A percentile compares a stretch with the other conserved stretches of the same genome.
Evolutionary conservation across 2,329 filamentous ascomycete species (phyloP).

Genomic region (Fusarium palustre): DNA sequence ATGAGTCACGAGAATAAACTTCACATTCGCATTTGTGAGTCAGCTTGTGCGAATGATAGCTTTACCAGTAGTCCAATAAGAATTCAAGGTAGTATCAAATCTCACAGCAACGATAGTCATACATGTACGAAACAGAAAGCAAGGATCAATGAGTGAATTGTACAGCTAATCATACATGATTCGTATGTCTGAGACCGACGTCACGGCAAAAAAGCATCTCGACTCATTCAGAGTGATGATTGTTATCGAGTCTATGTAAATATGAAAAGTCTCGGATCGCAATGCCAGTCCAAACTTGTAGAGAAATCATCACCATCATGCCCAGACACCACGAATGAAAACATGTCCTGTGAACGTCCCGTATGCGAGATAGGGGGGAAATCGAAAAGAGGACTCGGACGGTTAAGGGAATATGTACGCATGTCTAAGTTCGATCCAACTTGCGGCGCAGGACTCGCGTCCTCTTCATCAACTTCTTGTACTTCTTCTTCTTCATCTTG

Average conservation of each 20-base stretch:
- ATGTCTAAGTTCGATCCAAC: constrained; percentile 72
- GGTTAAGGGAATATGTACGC: constrained; percentile 45
- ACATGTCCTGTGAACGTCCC: constrained; percentile 45
- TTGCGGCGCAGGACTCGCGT: constrained; percentile 90
- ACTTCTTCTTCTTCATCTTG: constrained; percentile 99
- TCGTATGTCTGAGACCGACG: constrained; percentile 21
- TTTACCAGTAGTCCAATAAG: not conserved
- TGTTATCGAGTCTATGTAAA: constrained; percentile 52
- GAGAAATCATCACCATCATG: constrained; percentile 47
- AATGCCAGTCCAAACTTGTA: constrained; percentile 45
- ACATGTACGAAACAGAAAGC: not conserved
- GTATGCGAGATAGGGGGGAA: constrained; percentile 24
- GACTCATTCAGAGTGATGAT: constrained; percentile 47
- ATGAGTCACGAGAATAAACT: not conserved
- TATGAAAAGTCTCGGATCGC: constrained; percentile 47
- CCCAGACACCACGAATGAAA: constrained; percentile 48
- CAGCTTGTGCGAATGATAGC: too few species aligned
- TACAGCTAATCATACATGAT: constrained; percentile 47
- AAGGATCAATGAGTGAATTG: constrained; percentile 34
- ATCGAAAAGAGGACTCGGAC: constrained; percentile 40
- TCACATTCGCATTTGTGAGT: not conserved
- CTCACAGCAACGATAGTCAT: not conserved
- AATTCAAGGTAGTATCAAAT: not conserved
- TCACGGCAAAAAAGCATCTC: constrained; percentile 37
- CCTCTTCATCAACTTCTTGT: constrained; percentile 97